These are phyloP conservation scores for Raphanus raphanistrum DNA, from an alignment of 345 rosid species.

Conservation along the genomic window DNA sequence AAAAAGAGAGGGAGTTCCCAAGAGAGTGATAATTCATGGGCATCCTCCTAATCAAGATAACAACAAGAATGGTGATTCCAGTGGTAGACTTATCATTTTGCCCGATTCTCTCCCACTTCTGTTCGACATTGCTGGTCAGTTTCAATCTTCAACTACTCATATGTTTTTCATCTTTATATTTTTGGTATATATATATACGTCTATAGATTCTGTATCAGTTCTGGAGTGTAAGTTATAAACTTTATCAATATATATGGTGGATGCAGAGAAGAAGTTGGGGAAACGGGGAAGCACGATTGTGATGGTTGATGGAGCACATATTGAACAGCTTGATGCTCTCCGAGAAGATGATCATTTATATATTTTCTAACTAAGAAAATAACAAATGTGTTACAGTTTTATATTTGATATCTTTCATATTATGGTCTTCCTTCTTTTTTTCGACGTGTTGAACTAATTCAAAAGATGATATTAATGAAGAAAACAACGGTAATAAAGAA, in stretches of 20 bases:
- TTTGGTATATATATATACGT: neutral
- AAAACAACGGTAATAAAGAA: too few relatives aligned
- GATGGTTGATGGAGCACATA: conserved; percentile 74
- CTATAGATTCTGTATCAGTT: neutral
- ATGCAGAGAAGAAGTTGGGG: conserved; percentile 74
- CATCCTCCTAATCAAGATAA: conserved; percentile 55
- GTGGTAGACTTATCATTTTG: conserved; percentile 68
- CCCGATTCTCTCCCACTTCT: conserved; percentile 72
- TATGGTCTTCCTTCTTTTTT: neutral
- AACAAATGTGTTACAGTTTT: neutral
- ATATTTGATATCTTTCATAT: neutral
- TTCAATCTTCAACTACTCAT: conserved; percentile 13
- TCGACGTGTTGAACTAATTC: neutral
- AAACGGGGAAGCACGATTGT: conserved; percentile 66
- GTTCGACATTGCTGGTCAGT: conserved; percentile 69
- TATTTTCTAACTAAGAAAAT: conserved; percentile 43
- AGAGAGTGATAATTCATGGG: conserved; percentile 74
- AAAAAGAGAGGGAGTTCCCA: conserved; percentile 35
- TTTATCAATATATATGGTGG: conserved; percentile 4
- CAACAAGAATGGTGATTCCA: conserved; percentile 35
- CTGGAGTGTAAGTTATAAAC: neutral
- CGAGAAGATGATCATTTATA: conserved; percentile 80
- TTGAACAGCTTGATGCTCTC: conserved; percentile 71
- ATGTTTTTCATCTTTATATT: neutral
- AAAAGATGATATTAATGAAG: neutral